A percentile compares a stretch with the other conserved stretches of the same genome.
Evolutionary conservation across 768 basidiomycete genomes (phyloP).

Genomic region (Trametes meyenii): DNA sequence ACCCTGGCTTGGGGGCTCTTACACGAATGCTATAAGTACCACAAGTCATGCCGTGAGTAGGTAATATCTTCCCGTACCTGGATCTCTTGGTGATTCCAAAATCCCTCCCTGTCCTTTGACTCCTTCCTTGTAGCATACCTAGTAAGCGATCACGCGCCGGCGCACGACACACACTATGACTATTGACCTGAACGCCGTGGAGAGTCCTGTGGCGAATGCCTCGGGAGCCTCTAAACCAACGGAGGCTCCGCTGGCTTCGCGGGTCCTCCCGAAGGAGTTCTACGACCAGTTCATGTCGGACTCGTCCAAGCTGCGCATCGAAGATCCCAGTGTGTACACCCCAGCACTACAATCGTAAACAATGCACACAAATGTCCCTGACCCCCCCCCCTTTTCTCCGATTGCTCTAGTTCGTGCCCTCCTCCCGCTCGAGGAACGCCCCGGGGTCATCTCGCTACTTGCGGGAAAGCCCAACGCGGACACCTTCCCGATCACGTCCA

Average conservation of each 20-base stretch:
- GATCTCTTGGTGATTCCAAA: no score
- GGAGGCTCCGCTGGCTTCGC: constrained; percentile 2
- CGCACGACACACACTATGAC: background rate
- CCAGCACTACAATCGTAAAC: constrained; percentile 27
- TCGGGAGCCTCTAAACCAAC: background rate
- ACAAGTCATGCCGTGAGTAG: background rate
- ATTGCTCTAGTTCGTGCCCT: constrained; percentile 54
- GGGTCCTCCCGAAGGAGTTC: constrained; percentile 48
- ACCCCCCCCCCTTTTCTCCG: background rate
- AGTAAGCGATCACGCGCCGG: no score
- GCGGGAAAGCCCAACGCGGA: constrained; percentile 90
- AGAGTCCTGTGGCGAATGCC: background rate
- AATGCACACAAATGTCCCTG: background rate
- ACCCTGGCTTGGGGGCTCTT: background rate
- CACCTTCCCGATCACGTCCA: constrained; percentile 89
- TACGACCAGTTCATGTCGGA: constrained; percentile 64
- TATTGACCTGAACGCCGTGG: background rate
- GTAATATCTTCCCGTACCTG: no score
- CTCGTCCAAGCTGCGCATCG: constrained; percentile 56
- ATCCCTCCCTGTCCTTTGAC: no score
- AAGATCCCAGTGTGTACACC: constrained; percentile 58
- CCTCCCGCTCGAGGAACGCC: constrained; percentile 76
- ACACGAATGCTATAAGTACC: background rate
- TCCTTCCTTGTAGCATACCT: no score
- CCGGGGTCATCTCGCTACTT: constrained; percentile 78